A percentile compares a stretch with the other conserved stretches of the same genome.
Evolutionary conservation across 768 basidiomycete genomes (phyloP).

Genomic region (Lanmaoa pseudosensibilis): DNA sequence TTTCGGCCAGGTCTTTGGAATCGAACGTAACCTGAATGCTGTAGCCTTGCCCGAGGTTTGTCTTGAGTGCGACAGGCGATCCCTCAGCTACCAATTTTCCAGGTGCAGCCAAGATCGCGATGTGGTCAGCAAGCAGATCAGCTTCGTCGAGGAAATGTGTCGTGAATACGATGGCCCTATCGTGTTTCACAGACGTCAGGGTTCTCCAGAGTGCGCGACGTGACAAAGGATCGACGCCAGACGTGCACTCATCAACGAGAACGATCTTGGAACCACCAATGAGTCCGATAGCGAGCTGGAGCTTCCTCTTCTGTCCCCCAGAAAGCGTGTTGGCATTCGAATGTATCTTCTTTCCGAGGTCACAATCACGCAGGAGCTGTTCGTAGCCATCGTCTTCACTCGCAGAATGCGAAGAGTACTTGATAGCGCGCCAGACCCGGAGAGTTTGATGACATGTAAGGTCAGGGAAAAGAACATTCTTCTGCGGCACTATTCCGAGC

Average conservation of each 20-base stretch:
- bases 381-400: conserved; percentile 55
- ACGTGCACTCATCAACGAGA: conserved; percentile 71
- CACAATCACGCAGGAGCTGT: conserved; percentile 69
- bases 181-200: conserved; percentile 62
- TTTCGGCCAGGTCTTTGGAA: conserved; percentile 31
- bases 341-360: conserved; percentile 67
- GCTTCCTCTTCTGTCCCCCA: conserved; percentile 81
- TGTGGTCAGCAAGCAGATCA: conserved; percentile 72
- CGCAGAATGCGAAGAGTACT: conserved; percentile 48
- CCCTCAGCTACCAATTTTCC: conserved; percentile 74
- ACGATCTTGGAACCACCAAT: conserved; percentile 72
- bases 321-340: conserved; percentile 65
- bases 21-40: conserved; percentile 55
- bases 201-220: conserved; percentile 77
- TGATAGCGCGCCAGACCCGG: conserved; percentile 70
- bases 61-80: conserved; percentile 73
- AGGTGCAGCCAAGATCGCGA: conserved; percentile 73
- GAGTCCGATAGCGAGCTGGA: conserved; percentile 80
- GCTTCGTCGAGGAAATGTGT: conserved; percentile 85
- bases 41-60: conserved; percentile 70
- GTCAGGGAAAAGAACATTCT: conserved; percentile 80
- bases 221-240: conserved; percentile 80
- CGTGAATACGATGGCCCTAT: conserved; percentile 71
- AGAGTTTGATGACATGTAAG: conserved; percentile 73
- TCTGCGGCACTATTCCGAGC: conserved; percentile 78